Conservation (phyloP, 345 rosid species). For the Turritis glabra region DNA sequence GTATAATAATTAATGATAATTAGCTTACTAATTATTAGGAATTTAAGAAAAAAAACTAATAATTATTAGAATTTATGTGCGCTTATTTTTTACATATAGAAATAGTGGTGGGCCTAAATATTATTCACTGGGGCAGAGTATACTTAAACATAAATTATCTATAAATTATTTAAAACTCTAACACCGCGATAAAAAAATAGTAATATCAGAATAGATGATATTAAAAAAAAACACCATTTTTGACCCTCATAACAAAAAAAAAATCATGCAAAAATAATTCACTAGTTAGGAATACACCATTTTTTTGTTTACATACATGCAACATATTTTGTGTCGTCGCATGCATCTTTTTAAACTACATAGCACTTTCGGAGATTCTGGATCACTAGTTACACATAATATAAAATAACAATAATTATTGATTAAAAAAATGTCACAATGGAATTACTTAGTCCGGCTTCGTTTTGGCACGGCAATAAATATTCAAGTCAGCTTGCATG, state of each 20-base stretch:
- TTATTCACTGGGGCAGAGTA: not conserved
- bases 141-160: not conserved
- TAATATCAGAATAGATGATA: not conserved
- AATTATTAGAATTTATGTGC: not conserved
- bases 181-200: too few relatives aligned
- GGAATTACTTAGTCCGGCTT: not conserved
- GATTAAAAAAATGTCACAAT: slow-evolving; percentile 24
- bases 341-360: not conserved
- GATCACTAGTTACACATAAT: not conserved
- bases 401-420: not conserved
- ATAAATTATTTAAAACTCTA: not conserved
- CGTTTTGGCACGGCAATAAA: not conserved
- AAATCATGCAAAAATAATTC: not conserved
- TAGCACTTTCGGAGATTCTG: not conserved
- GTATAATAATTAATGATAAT: slow-evolving; percentile 33
- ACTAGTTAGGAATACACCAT: not conserved
- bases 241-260: not conserved
- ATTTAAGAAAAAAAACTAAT: not conserved
- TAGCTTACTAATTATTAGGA: slow-evolving; percentile 20
- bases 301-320: not conserved
- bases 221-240: too few relatives aligned
- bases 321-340: not conserved
- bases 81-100: not conserved
- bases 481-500: not conserved
- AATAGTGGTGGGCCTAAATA: slow-evolving; percentile 6